A percentile compares a stretch with the other conserved stretches of the same genome.
Conservation (phyloP, 106 monocot genomes). For the Narthecium ossifragum region DNA sequence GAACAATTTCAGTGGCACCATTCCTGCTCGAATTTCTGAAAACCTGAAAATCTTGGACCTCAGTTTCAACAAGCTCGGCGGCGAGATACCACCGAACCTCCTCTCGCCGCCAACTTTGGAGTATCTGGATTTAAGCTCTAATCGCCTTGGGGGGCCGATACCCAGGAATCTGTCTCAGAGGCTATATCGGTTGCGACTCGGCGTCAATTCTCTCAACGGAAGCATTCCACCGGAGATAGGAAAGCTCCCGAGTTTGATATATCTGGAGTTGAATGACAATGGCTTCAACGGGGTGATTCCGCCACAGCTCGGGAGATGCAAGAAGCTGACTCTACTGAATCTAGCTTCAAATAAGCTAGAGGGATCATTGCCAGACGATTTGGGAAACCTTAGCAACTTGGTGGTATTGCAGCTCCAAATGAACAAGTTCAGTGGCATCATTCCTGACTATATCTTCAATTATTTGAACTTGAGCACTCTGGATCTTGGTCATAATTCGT, state of each 20-base stretch:
- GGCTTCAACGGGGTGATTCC: conserved; percentile 19
- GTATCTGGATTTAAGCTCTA: conserved; percentile 33
- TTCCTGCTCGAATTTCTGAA: conserved; percentile 26
- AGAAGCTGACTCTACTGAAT: conserved; percentile 38
- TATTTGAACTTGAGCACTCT: conserved; percentile 22
- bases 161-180: conserved; percentile 15
- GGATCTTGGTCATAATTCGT: conserved; percentile 43
- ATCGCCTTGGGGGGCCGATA: conserved; percentile 23
- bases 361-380: conserved; percentile 24
- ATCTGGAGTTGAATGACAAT: conserved; percentile 33
- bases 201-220: conserved; percentile 23
- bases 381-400: conserved; percentile 38
- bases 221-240: conserved; percentile 26
- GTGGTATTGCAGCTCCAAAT: conserved; percentile 46
- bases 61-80: conserved; percentile 34
- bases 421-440: conserved; percentile 31
- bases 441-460: conserved; percentile 32
- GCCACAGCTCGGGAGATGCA: conserved; percentile 19
- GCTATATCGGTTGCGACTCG: conserved; percentile 35
- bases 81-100: conserved; percentile 25
- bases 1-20: conserved; percentile 27
- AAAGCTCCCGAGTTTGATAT: conserved; percentile 7
- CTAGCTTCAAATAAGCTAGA: conserved; percentile 37
- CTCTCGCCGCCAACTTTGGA: conserved; percentile 17
- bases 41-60: conserved; percentile 28